Evolutionary conservation across 306 rosid species (phyloP), one percentile per base, ranked within the genome.

Genomic region (Prunus mongolica): DNA sequence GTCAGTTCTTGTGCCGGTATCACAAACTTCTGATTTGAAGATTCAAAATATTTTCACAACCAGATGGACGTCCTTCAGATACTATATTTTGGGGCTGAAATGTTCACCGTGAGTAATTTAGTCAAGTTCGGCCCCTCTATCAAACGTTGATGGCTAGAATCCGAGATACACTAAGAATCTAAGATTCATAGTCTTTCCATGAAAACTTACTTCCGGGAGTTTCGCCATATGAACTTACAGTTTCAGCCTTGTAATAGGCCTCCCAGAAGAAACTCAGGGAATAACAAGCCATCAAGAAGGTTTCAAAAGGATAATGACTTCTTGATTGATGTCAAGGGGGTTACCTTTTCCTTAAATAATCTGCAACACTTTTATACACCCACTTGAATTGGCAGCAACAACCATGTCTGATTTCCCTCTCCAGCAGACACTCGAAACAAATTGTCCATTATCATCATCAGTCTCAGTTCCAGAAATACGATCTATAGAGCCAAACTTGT

Each of bases 351-450:
- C 66, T 85, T 75, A 96, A 82, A 92, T 87, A 89, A 91, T 80
- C 86, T 92, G 91, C 30, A 96, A 79, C 76, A 89, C 97, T 86
- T 92, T 92, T 45, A 96, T 86, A 77, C 96, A 89, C 69, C 99
- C 99, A 38, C 87, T 89, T 81, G 98, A 96, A 84, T 89, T 96
- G 80, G 98, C 94, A 45, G 97, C 96, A 72, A 96, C 83, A 71
- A 92, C 86, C 96, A 80, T 91, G 76, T 89, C 87, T 34, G 98
- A 96, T 74, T 80, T 91, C 79, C 90, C 89, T 85, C 83, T 96
- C 98, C 98, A 96, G 89, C 98, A 96, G 67, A 96, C 97, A 73
- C 98, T 91, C 0, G 99, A 92, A 84, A 96, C 98, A 79, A 93
- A 96, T 76, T 87, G 96, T 30, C 89, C 97, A 62, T 86, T 90